Evolutionary conservation across 352 stramenopile species (phyloP).

Genomic region (Blastocystis sp.): DNA sequence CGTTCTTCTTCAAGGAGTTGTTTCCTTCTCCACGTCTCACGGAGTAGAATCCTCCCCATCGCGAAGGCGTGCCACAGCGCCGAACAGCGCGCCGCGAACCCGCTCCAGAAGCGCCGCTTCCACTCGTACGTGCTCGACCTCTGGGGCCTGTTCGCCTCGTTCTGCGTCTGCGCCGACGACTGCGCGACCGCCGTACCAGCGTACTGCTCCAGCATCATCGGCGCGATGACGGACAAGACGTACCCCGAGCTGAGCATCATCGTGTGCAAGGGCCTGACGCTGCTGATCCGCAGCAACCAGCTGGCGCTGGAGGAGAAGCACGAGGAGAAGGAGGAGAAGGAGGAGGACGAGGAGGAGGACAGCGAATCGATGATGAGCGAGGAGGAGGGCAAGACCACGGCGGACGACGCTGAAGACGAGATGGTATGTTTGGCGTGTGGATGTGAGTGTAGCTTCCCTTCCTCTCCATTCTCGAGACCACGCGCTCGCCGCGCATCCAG

Average conservation of each 20-base stretch:
- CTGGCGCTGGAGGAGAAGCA: not conserved
- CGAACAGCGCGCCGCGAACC: not conserved
- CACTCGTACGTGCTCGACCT: conserved; percentile 24
- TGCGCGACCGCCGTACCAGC: not conserved
- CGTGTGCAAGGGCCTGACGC: conserved; percentile 40
- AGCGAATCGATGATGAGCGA: not conserved
- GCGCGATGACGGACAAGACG: conserved; percentile 56
- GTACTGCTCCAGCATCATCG: conserved; percentile 9
- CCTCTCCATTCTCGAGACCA: conserved; percentile 20
- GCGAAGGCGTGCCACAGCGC: conserved; percentile 36
- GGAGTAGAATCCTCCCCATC: conserved; percentile 44
- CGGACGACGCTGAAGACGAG: conserved; percentile 16
- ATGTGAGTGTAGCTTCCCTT: conserved; percentile 26
- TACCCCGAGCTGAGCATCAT: conserved; percentile 22
- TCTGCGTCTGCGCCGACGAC: conserved; percentile 43
- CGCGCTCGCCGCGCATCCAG: conserved; percentile 1
- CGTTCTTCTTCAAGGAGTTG: conserved; percentile 49
- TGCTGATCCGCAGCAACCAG: conserved; percentile 66
- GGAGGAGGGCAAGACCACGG: not conserved
- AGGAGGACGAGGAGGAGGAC: conserved; percentile 4
- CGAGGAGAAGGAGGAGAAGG: not conserved
- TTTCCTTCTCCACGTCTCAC: not conserved
- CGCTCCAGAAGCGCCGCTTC: not conserved
- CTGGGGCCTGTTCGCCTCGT: conserved; percentile 48
- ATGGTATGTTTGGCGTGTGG: not conserved